Base-by-base conservation (phyloP, 768 basidiomycete species). In the Butyriboletus loyo region DNA sequence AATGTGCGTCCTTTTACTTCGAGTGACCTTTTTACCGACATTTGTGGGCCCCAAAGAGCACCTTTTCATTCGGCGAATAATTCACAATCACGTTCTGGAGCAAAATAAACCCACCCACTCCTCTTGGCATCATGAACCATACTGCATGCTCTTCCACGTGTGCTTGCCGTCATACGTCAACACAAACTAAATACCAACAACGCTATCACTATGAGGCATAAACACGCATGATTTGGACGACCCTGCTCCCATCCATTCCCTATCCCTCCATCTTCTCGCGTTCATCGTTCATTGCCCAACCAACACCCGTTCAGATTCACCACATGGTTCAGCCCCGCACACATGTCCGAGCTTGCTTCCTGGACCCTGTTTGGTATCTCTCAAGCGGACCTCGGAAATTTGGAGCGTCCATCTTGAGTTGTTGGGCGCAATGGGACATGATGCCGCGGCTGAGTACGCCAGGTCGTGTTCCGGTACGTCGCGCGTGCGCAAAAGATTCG, bases 211-310 rank as follows among this genome's bases (percentile, higher is more conserved):
- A 71, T 55, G 66, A 62, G 59, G 58, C 53, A 57, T 73, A 66
- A 62, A 69, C 49, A 30, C 28, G 34, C 52, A 57, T 47, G 54
- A 60, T 44, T 52, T 21, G 47, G 55, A 53, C 19, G n/a, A 57
- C 24, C 74, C 74, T 1, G 68, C 56, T 19, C 80, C 86, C 1
- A 68, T 85, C 9, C 87, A 81, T 63, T 73, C 83, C 4, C 71
- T 86, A 17, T 83, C 82, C 11, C 67, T 75, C 36, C 82, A 85
- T 10, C 77, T 90, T 25, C 73, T 89, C 17, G 85, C 82, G 5
- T 87, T 79, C 57, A 76, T 79, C 82, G 5, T 87, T 79, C 57
- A 76, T 79, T 7, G 68, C 71, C 21, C 71, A 66, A 11, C 59
- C 70, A 30, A 63, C 71, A 63, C 71, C 17, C 62, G 58, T 32